phyloP scores from a whole-genome alignment of 306 rosid genomes.

The Biancaea sappan region DNA sequence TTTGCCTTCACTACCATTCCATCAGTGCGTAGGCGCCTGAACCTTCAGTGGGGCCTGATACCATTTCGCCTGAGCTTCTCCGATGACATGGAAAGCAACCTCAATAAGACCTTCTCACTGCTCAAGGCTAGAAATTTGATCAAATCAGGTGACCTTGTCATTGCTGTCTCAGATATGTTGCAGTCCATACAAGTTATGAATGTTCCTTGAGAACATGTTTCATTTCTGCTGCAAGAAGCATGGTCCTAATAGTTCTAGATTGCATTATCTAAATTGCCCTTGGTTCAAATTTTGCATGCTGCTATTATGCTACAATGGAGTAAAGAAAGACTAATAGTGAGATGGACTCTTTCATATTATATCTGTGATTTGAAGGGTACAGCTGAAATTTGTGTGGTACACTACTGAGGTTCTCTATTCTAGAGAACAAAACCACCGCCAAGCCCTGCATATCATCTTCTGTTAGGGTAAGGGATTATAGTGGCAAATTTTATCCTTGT shows the following conservation, averaged over 20 bases:
- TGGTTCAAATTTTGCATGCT: conserved; percentile 29
- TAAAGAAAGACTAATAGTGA: conserved; percentile 14
- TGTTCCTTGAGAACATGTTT: conserved; percentile 55
- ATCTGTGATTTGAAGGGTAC: conserved; percentile 14
- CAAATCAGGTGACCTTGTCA: conserved; percentile 97
- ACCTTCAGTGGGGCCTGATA: conserved; percentile 98
- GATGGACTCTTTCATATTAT: conserved; percentile 27
- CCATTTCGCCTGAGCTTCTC: conserved; percentile 94
- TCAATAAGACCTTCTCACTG: conserved; percentile 82
- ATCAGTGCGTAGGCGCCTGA: conserved; percentile 85
- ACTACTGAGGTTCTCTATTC: conserved; percentile 14
- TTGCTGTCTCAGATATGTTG: conserved; percentile 94
- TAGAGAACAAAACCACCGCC: conserved; percentile 21
- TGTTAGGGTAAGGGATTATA: conserved; percentile 24
- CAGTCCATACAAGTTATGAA: conserved; percentile 98
- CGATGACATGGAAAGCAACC: conserved; percentile 96
- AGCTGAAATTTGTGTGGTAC: conserved; percentile 26
- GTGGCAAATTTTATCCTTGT: conserved; percentile 23
- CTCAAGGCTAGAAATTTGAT: conserved; percentile 95
- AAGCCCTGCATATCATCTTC: conserved; percentile 10
- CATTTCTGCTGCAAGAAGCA: conserved; percentile 27
- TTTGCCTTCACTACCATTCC: conserved; percentile 86
- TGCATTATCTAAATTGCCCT: conserved; percentile 3
- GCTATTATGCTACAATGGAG: conserved; percentile 30
- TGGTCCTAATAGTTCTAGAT: conserved; percentile 4